Base-by-base conservation (phyloP, 2,329 filamentous ascomycete genomes). In the Aspergillus caelatus region DNA sequence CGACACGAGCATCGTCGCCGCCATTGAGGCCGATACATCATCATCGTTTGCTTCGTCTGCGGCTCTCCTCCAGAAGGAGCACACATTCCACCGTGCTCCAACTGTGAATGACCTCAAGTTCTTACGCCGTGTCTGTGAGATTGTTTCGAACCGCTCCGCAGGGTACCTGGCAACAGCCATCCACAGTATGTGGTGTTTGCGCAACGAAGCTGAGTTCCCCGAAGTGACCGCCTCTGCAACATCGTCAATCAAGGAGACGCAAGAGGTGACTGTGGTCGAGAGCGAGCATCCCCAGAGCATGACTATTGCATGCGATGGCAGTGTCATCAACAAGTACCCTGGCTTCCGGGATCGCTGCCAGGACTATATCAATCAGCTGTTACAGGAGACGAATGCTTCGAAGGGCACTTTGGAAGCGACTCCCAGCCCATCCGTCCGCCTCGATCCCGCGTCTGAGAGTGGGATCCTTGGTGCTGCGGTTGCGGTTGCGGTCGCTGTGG, bases 101-200 rank as follows among this genome's bases (percentile, higher is more conserved):
- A 76, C 81, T 0, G 74, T 80, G 28, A 76, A 81, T 43, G 86
- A 88, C 63, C 78, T 88, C 30, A 71, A 77, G 11, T 89, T 89
- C 72, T 73, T 89, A 60, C 82, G 83, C 36, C 80, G 82, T 7
- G 73, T 87, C 43, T 82, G 82, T 32, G 78, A 82, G 54, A 78
- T 83, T 3, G 85, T 89, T 36, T 86, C 86, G 1, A 82, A 79
- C 58, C 84, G 88, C 61, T 87, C 88, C 8, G 84, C 87, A 2
- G 86, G 84, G 1, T 89, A 88, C 68, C 80, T 89, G n/a, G 86
- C 88, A 1, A 85, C 85, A 1, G 86, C 85, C 2, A 85, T 89
- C 32, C 86, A 89, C 71, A 86, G 86, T 34, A 80, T 90, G 43
- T 89, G 87, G 84, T 79, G 77, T 14, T 75, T 89, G 16, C 81